A percentile compares a stretch with the other conserved stretches of the same genome.
Conservation (phyloP, 2,329 filamentous ascomycete genomes). For the Colletotrichum endophyticum region DNA sequence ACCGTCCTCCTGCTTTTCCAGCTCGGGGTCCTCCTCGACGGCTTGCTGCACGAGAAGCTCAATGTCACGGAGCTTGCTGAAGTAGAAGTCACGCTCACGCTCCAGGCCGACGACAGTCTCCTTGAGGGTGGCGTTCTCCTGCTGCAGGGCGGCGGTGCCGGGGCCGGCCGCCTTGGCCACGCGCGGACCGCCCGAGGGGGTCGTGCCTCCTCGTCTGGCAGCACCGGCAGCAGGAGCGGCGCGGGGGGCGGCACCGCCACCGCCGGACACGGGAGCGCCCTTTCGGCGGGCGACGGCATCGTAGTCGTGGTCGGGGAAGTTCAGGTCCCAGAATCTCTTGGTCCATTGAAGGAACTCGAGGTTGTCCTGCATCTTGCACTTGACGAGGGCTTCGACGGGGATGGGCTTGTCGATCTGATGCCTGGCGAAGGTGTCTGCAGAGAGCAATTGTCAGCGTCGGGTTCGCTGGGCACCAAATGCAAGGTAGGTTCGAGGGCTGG, state of each 20-base stretch:
- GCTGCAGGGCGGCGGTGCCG: constrained; percentile 74
- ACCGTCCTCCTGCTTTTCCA: constrained; percentile 92
- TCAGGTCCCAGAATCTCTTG: constrained; percentile 97
- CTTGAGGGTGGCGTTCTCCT: constrained; percentile 88
- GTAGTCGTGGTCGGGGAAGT: constrained; percentile 97
- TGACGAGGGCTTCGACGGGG: constrained; percentile 86
- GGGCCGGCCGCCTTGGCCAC: constrained; percentile 51
- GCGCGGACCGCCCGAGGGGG: constrained; percentile 59
- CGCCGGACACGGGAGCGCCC: constrained; percentile 64
- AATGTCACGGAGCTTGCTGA: constrained; percentile 97
- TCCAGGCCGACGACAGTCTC: constrained; percentile 95
- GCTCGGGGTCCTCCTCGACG: constrained; percentile 87
- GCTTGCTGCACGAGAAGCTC: constrained; percentile 93
- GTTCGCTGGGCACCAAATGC: not conserved
- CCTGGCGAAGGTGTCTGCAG: constrained; percentile 77
- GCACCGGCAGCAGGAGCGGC: constrained; percentile 55
- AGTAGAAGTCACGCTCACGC: constrained; percentile 98
- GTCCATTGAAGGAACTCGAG: constrained; percentile 98
- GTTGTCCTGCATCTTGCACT: constrained; percentile 99
- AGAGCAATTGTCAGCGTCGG: not conserved
- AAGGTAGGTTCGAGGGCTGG: not conserved
- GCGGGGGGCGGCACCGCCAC: constrained; percentile 45
- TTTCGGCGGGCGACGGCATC: constrained; percentile 88
- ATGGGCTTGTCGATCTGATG: constrained; percentile 90
- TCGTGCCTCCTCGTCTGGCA: constrained; percentile 62